Percentiles rank a stretch among this genome's conserved stretches.
phyloP scores from a whole-genome alignment of 345 rosid species.

The Rhodamnia rubescens region DNA sequence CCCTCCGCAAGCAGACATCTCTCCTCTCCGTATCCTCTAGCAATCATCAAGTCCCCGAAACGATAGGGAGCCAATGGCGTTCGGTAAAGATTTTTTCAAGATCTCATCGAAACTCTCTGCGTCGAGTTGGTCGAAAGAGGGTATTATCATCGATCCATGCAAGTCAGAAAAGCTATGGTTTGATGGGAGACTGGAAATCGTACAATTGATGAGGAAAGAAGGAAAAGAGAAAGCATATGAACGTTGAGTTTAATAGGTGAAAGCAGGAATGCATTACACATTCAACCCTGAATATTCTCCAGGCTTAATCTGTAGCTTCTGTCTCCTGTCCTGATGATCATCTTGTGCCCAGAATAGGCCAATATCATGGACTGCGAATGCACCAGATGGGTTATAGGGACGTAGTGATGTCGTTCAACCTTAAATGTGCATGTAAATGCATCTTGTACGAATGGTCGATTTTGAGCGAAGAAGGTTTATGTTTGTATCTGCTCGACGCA shows the following conservation, averaged over 20 bases:
- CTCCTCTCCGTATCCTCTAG: too few relatives aligned
- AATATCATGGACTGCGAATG: background rate
- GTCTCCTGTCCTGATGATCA: background rate
- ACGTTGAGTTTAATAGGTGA: background rate
- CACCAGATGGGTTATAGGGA: background rate
- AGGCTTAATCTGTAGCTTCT: background rate
- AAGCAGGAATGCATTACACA: background rate
- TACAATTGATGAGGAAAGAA: too few relatives aligned
- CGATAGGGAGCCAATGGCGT: too few relatives aligned
- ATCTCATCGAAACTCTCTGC: too few relatives aligned
- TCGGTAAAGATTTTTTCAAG: too few relatives aligned
- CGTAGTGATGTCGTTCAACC: background rate
- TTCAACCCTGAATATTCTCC: background rate
- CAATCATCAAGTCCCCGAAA: too few relatives aligned
- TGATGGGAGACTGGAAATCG: too few relatives aligned
- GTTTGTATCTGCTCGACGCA: background rate
- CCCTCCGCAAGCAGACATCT: too few relatives aligned
- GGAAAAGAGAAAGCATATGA: background rate
- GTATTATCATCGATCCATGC: too few relatives aligned
- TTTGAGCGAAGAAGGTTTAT: background rate
- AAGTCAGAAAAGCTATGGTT: too few relatives aligned
- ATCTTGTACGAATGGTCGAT: background rate
- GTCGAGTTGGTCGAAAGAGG: too few relatives aligned
- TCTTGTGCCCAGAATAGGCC: background rate
- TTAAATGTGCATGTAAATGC: background rate